Evolutionary conservation across 352 stramenopile species (phyloP), one percentile per base, ranked within the genome.

Genomic region (Pythium myriotylum): DNA sequence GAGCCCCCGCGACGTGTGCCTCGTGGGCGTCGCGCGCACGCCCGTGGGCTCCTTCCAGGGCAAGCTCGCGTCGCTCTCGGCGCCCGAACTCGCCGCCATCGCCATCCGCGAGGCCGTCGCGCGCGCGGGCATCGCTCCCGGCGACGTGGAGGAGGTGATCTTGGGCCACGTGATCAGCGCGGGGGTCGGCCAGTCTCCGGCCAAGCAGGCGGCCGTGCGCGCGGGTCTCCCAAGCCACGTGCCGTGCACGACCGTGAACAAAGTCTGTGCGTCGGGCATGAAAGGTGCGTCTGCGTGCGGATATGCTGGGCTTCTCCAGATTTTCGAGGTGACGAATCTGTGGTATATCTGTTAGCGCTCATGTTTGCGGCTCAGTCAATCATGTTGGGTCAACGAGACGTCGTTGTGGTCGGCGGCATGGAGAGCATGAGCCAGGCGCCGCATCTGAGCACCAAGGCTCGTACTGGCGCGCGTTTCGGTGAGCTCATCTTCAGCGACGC

Each of bases 201-300:
- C 92, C 48, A 86, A 96, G 49, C 97, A 99, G 72, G 94, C 95
- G 16, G 81, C 75, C 4, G 56, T 92, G 22, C 73, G 74, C 17
- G 88, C 80, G 16, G 86, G 83, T 20, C 71, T 98, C 16, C 79
- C 81, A 2, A 60, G 77, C 46, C 74, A 66, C 3, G 93, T 94
- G n/a, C 82, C 95, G 17, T 98, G 93, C 70, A 98, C 94, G 19
- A 98, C 92, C 1, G 81, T 99, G n/a, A 99, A 99, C 80, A 99
- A 99, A 76, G 96, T 99, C 20, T 99, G 97, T 73, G 96, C 91
- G 5, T 95, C 77, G 1, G 91, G 91, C 48, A 95, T 98, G 87
- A 98, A 98, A 70, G 74, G 76, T 85, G 45, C 12, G 29, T 35
- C 26, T 37, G 8, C 26, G 39, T 2, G 14, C 4, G 9, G 16